Evolutionary conservation across 176 grass and related monocot species (phyloP), one percentile per base, ranked within the genome.

Genomic region (Alopecurus myosuroides): DNA sequence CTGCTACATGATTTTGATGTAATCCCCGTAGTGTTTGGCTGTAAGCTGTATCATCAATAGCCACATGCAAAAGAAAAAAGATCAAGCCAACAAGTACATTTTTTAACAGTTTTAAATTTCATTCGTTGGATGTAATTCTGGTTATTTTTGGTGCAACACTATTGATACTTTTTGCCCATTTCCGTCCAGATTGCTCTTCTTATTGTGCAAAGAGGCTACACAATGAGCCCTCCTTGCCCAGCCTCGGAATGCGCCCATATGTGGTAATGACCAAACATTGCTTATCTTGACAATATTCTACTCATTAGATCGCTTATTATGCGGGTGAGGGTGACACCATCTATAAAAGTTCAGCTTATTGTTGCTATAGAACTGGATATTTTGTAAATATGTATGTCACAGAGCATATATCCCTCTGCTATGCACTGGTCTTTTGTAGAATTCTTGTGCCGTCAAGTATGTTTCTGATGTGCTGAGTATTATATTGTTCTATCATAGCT

Each of bases 131-230:
- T 26, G 19, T 82, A n/a, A 8, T 85, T 80, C 77, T 37, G 0
- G 55, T 82, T 33, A 60, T 36, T 90, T 45, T 35, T 53, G 19
- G 58, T 82, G 52, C 52, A 86, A 29, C 14, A 15, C 42, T 6
- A 44, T 17, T 77, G 55, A 87, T 61, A 37, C 23, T 23, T 42
- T 72, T 86, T 79, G 7, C 46, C 53, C 48, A 33, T 51, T 81
- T 84, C 65, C 41, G 73, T 92, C 79, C 88, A 98, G 96, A 98
- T 95, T 84, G 93, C 96, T 76, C 87, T 98, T 88, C 91, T 95
- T 84, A 98, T 98, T 87, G 89, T 98, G 79, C 85, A 94, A 82
- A 87, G 96, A 89, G 96, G 96, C 44, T 98, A 98, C 77, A 94
- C 78, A 76, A 95, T 98, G 96, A 86, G 70, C 73, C 96, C 96